Percentiles rank a stretch among this genome's conserved stretches.
Evolutionary conservation across 768 basidiomycete species (phyloP).

Genomic region (Russula earlei): DNA sequence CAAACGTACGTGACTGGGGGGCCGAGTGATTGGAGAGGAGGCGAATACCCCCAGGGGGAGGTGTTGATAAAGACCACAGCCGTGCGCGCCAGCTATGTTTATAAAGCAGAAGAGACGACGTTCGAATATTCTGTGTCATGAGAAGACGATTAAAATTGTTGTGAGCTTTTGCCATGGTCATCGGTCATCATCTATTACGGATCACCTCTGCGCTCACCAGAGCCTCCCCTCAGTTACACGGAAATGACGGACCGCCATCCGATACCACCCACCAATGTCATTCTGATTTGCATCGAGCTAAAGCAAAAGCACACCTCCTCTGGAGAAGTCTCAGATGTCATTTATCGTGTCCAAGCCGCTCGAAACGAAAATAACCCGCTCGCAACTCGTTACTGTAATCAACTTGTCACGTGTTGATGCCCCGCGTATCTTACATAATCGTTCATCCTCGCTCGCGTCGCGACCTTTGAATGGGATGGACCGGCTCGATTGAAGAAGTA

Average conservation of each 20-base stretch:
- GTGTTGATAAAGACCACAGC: not conserved
- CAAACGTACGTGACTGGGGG: slow-evolving; percentile 4
- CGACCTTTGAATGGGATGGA: not conserved
- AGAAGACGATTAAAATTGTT: not conserved
- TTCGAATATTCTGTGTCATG: not conserved
- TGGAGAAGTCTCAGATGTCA: too few relatives aligned
- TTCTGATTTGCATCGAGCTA: too few relatives aligned
- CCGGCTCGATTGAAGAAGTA: too few relatives aligned
- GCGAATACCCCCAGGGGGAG: not conserved
- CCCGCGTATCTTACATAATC: slow-evolving; percentile 6
- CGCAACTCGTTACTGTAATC: not conserved
- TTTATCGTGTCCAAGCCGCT: too few relatives aligned
- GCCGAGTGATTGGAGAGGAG: slow-evolving; percentile 2
- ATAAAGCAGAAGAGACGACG: not conserved
- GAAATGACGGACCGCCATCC: too few relatives aligned
- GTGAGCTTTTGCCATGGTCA: not conserved
- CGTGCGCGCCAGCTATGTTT: not conserved
- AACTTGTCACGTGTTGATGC: not conserved
- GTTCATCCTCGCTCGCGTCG: not conserved
- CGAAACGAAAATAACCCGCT: too few relatives aligned
- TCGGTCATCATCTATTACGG: not conserved
- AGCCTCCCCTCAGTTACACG: too few relatives aligned
- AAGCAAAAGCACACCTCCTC: not conserved
- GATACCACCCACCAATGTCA: too few relatives aligned
- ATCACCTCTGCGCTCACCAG: too few relatives aligned